A percentile compares a stretch with the other conserved stretches of the same genome.
phyloP scores from a whole-genome alignment of 2,329 filamentous ascomycete genomes.

The Acephala macrosclerotiorum region DNA sequence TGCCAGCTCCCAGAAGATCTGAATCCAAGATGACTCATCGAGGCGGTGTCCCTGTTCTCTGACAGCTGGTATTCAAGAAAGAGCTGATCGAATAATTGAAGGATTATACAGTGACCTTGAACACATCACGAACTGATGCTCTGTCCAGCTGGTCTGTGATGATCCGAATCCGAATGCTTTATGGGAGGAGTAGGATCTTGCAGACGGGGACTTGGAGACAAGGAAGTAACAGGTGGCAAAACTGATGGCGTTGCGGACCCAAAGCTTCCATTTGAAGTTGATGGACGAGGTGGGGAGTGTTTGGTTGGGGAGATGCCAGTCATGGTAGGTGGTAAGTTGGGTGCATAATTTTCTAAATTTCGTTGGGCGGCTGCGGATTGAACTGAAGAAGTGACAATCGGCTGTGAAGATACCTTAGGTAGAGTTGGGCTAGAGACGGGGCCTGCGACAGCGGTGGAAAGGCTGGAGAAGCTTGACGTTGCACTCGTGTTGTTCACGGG shows the following conservation, averaged over 20 bases:
- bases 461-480: constrained; percentile 4
- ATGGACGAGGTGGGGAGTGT: constrained; percentile 45
- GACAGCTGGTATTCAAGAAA: neutral
- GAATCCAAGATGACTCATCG: neutral
- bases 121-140: neutral
- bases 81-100: neutral
- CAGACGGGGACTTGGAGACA: constrained; percentile 64
- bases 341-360: constrained; percentile 32
- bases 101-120: neutral
- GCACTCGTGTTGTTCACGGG: constrained; percentile 32
- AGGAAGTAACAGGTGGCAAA: constrained; percentile 62
- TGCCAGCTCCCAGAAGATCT: neutral
- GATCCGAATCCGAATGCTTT: constrained; percentile 51
- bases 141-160: constrained; percentile 12
- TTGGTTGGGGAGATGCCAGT: constrained; percentile 55
- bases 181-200: constrained; percentile 67
- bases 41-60: neutral
- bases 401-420: constrained; percentile 30
- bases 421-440: constrained; percentile 26
- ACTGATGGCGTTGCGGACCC: constrained; percentile 49
- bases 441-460: constrained; percentile 3
- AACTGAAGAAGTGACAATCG: neutral
- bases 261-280: constrained; percentile 39
- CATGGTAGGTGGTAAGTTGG: constrained; percentile 44
- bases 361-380: neutral